Evolutionary conservation across 257 asterid species (phyloP), one percentile per base, ranked within the genome.

Genomic region (Ehretia macrophylla): DNA sequence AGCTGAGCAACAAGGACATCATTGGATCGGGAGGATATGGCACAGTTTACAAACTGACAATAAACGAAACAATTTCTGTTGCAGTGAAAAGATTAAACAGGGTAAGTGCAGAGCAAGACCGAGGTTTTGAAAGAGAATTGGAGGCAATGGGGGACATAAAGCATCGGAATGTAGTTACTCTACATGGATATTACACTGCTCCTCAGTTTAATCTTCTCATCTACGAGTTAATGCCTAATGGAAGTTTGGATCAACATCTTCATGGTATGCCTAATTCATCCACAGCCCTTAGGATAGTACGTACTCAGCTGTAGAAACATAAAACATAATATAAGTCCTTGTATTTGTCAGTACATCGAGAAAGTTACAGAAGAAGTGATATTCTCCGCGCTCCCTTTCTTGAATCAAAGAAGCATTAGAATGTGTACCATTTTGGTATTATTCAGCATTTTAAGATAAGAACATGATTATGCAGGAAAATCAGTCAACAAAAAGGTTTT

Each of bases 11-110:
- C 83, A 82, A 85, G 76, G 96, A 91, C 52, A 60, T 87, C 9
- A 87, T 91, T 19, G 96, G 96, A 66, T 77, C 90, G 10, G 98
- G 98, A 32, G 98, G 98, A 0, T 83, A 68, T 38, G 96, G 98
- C 51, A 84, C 83, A n/a, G 98, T 87, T 20, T 91, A 87, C 85
- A 87, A 80, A 62, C 75, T 91, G 58, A 54, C 61, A 17, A 65
- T 87, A 12, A 64, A 75, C 10, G 94, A 83, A 44, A 58, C 73
- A 21, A 39, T 64, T 21, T 61, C 84, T 22, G 83, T 85, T 17
- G 98, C 96, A 3, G 89, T 90, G 22, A 90, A 90, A 64, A 80
- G 76, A 51, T 70, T 90, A 14, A 80, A 68, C 81, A 76, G 80
- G 64, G 54, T 71, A 23, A 83, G 80, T 17, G 63, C 76, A 0